Base-by-base conservation (phyloP, 1,284 basidiomycete species). In the Singerocomus rubriflavus region DNA sequence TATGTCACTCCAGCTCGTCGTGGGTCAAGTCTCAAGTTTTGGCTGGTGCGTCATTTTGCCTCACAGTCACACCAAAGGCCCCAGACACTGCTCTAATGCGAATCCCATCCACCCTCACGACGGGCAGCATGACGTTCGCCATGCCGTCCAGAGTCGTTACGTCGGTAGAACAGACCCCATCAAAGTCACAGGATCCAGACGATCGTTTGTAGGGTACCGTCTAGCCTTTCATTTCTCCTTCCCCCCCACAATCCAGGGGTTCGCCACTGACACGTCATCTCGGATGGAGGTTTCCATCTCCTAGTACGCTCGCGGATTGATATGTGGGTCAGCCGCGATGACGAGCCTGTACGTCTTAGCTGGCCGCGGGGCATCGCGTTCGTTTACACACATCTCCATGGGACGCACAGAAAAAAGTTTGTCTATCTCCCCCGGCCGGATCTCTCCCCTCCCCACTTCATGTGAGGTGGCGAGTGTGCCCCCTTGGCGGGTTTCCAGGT, bases 341-440 rank as follows among this genome's bases (percentile, higher is more conserved):
- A 21, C 21, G 21, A 21, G 21, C n/a, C 21, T 34, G 56, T 44
- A 55, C 56, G 51, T 55, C 36, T 44, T 55, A 7, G 3, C 34
- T 33, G 13, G 14, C 0, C 29, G 30, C 34, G 29, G 48, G 42
- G 17, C 16, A 8, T 10, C 32, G 9, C 25, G 37, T 35, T 33
- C 32, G 31, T 42, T 57, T 33, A 33, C 30, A 38, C 42, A 6
- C 14, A 7, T 25, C 13, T 11, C 29, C 36, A 16, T 38, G 33
- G 26, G 35, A 21, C 21, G 21, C 21, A 21, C 2, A 21, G 21
- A 21, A 21, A 21, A 21, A 21, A 21, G 21, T 21, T 21, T 21
- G 21, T 21, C 21, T 21, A 21, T 21, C 21, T 4, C 17, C 52
- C 21, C 25, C 31, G 2, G 30, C 21, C 52, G 31, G 47, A 52